Evolutionary conservation across 495 filamentous ascomycete genomes (phyloP).

Genomic region (Paragyromitra xinjiangensis): DNA sequence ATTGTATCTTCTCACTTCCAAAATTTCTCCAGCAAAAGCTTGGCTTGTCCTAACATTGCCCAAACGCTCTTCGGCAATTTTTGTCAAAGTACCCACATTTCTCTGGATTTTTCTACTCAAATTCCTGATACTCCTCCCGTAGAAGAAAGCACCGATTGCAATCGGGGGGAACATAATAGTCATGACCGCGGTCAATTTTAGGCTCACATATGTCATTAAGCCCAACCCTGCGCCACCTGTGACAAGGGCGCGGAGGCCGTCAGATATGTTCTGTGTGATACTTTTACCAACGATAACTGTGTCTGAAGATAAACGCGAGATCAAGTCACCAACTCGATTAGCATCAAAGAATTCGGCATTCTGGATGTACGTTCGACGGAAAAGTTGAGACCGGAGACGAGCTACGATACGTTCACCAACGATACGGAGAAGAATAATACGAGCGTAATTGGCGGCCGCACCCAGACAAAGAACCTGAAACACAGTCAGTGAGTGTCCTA

Average conservation of each 20-base stretch:
- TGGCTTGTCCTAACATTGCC: conserved; percentile 96
- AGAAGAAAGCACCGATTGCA: conserved; percentile 89
- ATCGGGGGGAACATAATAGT: conserved; percentile 88
- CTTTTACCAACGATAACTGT: conserved; percentile 98
- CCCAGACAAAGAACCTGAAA: conserved; percentile 70
- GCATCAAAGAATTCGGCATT: conserved; percentile 99
- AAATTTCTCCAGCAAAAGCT: conserved; percentile 89
- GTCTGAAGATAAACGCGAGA: conserved; percentile 92
- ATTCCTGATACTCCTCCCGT: conserved; percentile 84
- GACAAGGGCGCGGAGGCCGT: conserved; percentile 86
- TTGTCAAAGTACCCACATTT: conserved; percentile 88
- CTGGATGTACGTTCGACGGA: conserved; percentile 87
- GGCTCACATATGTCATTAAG: conserved; percentile 90
- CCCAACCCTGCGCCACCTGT: conserved; percentile 87
- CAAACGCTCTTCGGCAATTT: conserved; percentile 94
- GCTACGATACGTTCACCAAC: conserved; percentile 94
- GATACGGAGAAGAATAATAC: conserved; percentile 92
- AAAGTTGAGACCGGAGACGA: conserved; percentile 85
- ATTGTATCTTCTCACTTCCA: conserved; percentile 91
- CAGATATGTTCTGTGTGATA: conserved; percentile 96
- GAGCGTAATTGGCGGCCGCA: conserved; percentile 88
- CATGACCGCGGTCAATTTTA: conserved; percentile 88
- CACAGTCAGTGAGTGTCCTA: not conserved
- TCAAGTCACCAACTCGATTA: conserved; percentile 93
- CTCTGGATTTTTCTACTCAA: conserved; percentile 90